Evolutionary conservation across 495 filamentous ascomycete genomes (phyloP), one percentile per base, ranked within the genome.

Genomic region (Penicillium cinerascens): DNA sequence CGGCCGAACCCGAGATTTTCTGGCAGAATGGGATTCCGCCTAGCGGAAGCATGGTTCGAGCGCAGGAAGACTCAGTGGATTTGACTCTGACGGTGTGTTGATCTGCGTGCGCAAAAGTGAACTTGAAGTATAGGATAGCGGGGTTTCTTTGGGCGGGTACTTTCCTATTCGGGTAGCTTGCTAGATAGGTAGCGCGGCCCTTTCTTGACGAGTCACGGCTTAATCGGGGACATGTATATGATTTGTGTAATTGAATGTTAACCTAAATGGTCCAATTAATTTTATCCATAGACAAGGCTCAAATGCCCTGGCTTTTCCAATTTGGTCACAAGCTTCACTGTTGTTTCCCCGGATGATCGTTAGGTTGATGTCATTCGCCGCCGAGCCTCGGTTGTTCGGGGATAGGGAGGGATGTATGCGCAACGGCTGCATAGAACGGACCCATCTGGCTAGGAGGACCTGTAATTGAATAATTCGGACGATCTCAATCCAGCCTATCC

Each of bases 21-120:
- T 85, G 81, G 81, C 41, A 60, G 4, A 54, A 70, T 44, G 82
- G 82, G 0, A 61, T 74, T 4, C 74, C 75, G 15, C 79, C 79
- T 0, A 59, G 65, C 6, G 80, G 80, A 0, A 82, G 75, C 48
- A 70, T 78, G 64, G 71, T 77, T 44, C 66, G 75, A 47, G 65
- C 69, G 38, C 70, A 60, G 45, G 55, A 47, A 42, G 49, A 67
- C 6, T 49, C 53, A 16, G 61, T 49, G 49, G 68, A 77, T 66
- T 57, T 77, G 47, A 42, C 54, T 4, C 55, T 77, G 59, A 62
- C 55, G 3, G 26, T 77, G 18, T 77, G 73, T 58, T 67, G 39
- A 59, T 11, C 11, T n/a, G n/a, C n/a, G n/a, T n/a, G n/a, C n/a
- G n/a, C 16, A 9, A 27, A 6, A 11, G 37, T 18, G 5, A 39